Evolutionary conservation across 2,329 filamentous ascomycete species (phyloP).

Genomic region (Nannizzia gypsea): DNA sequence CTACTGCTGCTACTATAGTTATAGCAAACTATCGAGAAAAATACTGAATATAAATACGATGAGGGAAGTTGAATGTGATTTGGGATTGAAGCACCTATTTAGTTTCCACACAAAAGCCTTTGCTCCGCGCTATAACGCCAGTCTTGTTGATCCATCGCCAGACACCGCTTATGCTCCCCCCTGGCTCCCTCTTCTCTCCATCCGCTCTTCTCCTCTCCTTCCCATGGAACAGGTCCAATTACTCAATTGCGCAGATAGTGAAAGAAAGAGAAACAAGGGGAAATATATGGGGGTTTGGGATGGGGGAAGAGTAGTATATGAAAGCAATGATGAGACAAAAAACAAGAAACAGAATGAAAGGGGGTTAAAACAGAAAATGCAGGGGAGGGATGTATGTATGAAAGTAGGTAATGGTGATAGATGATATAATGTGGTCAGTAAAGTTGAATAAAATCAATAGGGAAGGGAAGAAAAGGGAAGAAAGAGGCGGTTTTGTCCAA

Average conservation of each 20-base stretch:
- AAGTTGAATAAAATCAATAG: neutral
- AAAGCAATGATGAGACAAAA: neutral
- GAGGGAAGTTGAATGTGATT: neutral
- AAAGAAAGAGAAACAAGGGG: neutral
- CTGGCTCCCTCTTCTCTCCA: slow-evolving; percentile 6
- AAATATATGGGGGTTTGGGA: neutral
- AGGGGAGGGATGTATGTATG: neutral
- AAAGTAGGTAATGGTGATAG: slow-evolving; percentile 1
- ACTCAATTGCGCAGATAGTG: slow-evolving; percentile 1
- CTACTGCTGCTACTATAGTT: no score
- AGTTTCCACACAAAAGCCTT: neutral
- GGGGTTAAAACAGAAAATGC: neutral
- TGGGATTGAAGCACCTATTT: neutral
- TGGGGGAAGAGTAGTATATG: slow-evolving; percentile 5
- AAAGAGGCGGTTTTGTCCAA: slow-evolving; percentile 6
- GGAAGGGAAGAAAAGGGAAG: neutral
- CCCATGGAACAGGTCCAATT: neutral
- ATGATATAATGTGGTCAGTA: neutral
- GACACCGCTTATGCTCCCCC: slow-evolving; percentile 15
- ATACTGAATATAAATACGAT: neutral
- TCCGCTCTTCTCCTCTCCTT: slow-evolving; percentile 17
- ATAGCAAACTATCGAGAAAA: neutral
- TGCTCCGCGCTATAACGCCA: slow-evolving; percentile 10
- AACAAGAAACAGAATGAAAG: neutral
- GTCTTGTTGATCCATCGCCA: slow-evolving; percentile 19